Percentiles rank a stretch among this genome's conserved stretches.
These are phyloP conservation scores for Calocybe gangraenosa DNA, from an alignment of 768 basidiomycete genomes.

Conservation along the genomic window DNA sequence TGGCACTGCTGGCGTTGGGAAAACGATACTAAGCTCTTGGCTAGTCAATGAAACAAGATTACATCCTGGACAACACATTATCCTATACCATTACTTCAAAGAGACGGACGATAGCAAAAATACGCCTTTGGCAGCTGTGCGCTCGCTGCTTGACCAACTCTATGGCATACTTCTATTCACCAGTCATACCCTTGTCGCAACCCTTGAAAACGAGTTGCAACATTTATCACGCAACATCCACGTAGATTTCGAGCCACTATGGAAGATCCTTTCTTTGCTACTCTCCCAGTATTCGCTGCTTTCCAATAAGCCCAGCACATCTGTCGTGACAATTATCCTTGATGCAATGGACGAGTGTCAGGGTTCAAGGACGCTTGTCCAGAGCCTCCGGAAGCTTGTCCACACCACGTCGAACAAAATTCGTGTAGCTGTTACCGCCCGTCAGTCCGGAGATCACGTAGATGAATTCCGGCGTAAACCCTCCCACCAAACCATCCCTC, in stretches of 20 bases:
- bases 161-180: background rate
- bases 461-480: background rate
- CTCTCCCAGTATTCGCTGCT: background rate
- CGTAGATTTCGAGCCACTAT: too few relatives aligned
- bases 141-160: background rate
- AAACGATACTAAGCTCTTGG: constrained; percentile 11
- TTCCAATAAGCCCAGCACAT: background rate
- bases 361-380: background rate
- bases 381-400: background rate
- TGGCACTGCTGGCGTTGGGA: constrained; percentile 7
- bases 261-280: background rate
- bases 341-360: background rate
- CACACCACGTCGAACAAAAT: too few relatives aligned
- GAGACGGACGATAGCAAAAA: too few relatives aligned
- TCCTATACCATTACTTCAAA: too few relatives aligned
- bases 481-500: background rate
- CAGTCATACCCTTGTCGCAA: background rate
- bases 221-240: background rate
- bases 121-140: too few relatives aligned
- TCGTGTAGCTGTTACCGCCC: too few relatives aligned
- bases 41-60: background rate
- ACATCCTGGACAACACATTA: background rate
- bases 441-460: too few relatives aligned
- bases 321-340: background rate
- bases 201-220: background rate